phyloP scores from a whole-genome alignment of 2,329 filamentous ascomycete species.

The Diaporthe sp. region DNA sequence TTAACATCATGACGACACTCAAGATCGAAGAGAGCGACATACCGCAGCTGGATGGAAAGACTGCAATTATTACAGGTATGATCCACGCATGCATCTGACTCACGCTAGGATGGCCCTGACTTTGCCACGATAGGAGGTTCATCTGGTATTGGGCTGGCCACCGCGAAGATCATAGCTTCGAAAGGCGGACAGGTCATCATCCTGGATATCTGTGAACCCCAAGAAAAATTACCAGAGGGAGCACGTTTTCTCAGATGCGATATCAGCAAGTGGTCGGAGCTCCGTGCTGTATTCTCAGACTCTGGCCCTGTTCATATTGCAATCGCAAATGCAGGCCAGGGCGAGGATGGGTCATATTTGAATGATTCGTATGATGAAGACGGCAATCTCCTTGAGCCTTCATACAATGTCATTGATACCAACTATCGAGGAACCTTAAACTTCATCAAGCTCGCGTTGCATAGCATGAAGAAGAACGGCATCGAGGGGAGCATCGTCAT shows the following conservation, averaged over 20 bases:
- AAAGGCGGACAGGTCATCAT: conserved; percentile 45
- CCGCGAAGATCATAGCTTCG: conserved; percentile 46
- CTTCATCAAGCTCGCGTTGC: conserved; percentile 49
- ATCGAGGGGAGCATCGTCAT: conserved; percentile 53
- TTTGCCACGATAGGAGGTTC: conserved; percentile 42
- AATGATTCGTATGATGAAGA: conserved; percentile 46
- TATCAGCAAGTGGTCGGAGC: conserved; percentile 45
- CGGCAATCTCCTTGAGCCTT: conserved; percentile 47
- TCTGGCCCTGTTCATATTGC: conserved; percentile 45
- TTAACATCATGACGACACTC: conserved; percentile 40
- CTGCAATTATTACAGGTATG: conserved; percentile 36
- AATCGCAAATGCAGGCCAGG: conserved; percentile 44
- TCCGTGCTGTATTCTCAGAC: conserved; percentile 43
- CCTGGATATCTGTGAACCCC: neutral
- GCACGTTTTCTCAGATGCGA: conserved; percentile 45
- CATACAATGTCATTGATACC: conserved; percentile 48
- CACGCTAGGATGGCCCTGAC: neutral
- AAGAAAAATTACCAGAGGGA: conserved; percentile 9
- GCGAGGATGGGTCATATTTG: conserved; percentile 48
- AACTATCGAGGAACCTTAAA: conserved; percentile 50
- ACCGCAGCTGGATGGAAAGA: conserved; percentile 38
- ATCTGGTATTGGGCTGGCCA: conserved; percentile 51
- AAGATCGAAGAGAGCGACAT: conserved; percentile 43
- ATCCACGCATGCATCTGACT: neutral
- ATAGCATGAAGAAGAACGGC: conserved; percentile 43